Percentiles rank a stretch among this genome's conserved stretches.
Conservation (phyloP, 805 yeast species). For the Saccharomyces paradoxus region DNA sequence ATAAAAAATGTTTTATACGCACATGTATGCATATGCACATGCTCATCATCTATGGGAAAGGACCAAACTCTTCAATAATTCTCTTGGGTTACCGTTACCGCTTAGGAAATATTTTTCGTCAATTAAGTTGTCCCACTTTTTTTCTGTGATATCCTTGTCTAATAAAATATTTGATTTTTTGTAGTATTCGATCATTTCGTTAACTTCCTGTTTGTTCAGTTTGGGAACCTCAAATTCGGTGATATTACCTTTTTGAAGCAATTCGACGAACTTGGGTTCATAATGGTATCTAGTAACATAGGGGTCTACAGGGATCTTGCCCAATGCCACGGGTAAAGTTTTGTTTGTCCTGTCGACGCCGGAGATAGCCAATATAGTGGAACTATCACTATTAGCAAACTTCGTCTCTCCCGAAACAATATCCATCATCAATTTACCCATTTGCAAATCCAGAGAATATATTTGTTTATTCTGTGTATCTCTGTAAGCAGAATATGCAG, state of each 20-base stretch:
- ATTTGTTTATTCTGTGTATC: constrained; percentile 48
- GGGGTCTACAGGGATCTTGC: constrained; percentile 43
- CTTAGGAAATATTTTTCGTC: constrained; percentile 45
- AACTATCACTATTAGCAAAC: constrained; percentile 47
- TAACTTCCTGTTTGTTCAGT: constrained; percentile 39
- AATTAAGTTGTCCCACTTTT: constrained; percentile 32
- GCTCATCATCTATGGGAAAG: constrained; percentile 10
- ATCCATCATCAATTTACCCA: constrained; percentile 49
- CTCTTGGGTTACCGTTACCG: constrained; percentile 62
- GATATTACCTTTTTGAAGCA: constrained; percentile 34
- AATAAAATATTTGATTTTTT: constrained; percentile 35
- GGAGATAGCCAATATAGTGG: constrained; percentile 55
- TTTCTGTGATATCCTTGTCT: constrained; percentile 27
- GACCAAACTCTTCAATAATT: constrained; percentile 34
- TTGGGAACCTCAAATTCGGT: constrained; percentile 37
- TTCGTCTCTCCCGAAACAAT: constrained; percentile 43
- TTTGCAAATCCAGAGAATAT: constrained; percentile 53
- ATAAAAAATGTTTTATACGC: not conserved
- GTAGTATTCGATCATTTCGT: constrained; percentile 35
- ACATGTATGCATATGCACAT: constrained; percentile 1
- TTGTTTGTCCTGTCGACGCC: constrained; percentile 43
- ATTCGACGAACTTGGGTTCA: constrained; percentile 48
- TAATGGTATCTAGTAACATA: constrained; percentile 44
- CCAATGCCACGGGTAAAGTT: constrained; percentile 56
- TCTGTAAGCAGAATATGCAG: constrained; percentile 51